phyloP scores from a whole-genome alignment of 306 rosid species.

The Leucaena leucocephala region DNA sequence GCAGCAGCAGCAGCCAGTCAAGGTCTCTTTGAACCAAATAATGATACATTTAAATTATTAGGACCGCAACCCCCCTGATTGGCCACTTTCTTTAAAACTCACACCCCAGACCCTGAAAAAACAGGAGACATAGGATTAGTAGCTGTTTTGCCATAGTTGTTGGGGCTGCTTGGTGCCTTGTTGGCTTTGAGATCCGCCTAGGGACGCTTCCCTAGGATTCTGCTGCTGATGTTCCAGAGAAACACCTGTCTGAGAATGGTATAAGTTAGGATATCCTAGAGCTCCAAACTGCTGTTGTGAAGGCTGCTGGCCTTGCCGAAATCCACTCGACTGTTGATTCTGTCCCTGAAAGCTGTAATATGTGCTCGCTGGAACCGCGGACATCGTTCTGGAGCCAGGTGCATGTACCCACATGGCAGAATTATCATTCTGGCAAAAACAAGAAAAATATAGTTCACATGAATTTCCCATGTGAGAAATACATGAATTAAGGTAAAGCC shows the following conservation, averaged over 20 bases:
- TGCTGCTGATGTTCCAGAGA: constrained; percentile 81
- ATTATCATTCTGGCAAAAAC: constrained; percentile 65
- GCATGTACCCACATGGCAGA: constrained; percentile 91
- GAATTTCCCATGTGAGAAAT: constrained; percentile 20
- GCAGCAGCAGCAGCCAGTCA: constrained; percentile 55
- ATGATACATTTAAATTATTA: constrained; percentile 50
- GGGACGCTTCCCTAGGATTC: constrained; percentile 64
- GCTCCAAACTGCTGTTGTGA: constrained; percentile 68
- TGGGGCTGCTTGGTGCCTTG: constrained; percentile 82
- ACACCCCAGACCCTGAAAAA: constrained; percentile 52
- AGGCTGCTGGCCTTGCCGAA: constrained; percentile 88
- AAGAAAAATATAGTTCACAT: not conserved
- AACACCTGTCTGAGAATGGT: constrained; percentile 77
- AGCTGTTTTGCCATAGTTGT: constrained; percentile 88
- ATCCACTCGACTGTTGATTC: constrained; percentile 75
- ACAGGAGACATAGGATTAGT: constrained; percentile 56
- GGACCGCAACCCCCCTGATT: constrained; percentile 54
- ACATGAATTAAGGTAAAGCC: not conserved
- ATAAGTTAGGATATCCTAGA: constrained; percentile 73
- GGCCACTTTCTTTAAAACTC: constrained; percentile 62
- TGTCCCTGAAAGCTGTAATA: constrained; percentile 88
- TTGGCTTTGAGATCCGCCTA: constrained; percentile 73
- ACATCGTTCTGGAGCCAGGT: constrained; percentile 85
- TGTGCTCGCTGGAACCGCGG: constrained; percentile 72
- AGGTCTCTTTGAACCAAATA: constrained; percentile 67